These are phyloP conservation scores for Arthrobotrys iridis DNA, from an alignment of 2,329 filamentous ascomycete genomes.

Conservation along the genomic window DNA sequence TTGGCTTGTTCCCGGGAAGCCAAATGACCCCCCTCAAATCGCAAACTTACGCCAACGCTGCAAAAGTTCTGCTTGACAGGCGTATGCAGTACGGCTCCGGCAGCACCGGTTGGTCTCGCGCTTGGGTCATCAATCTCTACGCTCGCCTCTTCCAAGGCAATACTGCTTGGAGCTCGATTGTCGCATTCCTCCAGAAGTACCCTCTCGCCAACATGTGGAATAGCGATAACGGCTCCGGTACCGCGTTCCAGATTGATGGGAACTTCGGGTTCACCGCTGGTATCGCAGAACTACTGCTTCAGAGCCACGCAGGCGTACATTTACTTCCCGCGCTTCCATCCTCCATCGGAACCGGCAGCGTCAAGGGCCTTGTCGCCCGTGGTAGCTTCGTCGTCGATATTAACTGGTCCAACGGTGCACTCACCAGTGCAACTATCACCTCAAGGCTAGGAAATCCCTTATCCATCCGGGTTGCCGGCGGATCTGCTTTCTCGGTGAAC, in stretches of 20 bases:
- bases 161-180: conserved; percentile 61
- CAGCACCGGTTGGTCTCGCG: conserved; percentile 66
- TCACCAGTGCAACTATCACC: conserved; percentile 24
- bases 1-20: conserved; percentile 64
- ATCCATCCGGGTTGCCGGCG: conserved; percentile 29
- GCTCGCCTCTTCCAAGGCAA: conserved; percentile 63
- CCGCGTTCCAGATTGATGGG: conserved; percentile 66
- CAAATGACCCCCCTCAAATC: conserved; percentile 60
- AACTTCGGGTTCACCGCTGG: conserved; percentile 66
- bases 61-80: conserved; percentile 58
- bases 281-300: conserved; percentile 64
- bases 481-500: conserved; percentile 8
- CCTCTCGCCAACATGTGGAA: conserved; percentile 64
- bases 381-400: conserved; percentile 53
- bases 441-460: conserved; percentile 40
- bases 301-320: conserved; percentile 59
- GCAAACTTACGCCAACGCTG: conserved; percentile 49
- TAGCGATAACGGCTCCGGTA: conserved; percentile 59
- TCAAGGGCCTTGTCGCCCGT: conserved; percentile 52
- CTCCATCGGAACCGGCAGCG: conserved; percentile 54
- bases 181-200: conserved; percentile 62
- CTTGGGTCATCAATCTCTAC: conserved; percentile 65
- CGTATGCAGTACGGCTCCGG: conserved; percentile 62
- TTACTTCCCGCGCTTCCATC: conserved; percentile 32
- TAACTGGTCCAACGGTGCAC: conserved; percentile 33